phyloP scores from a whole-genome alignment of 2,329 filamentous ascomycete species.

The Coniochaeta hoffmannii region DNA sequence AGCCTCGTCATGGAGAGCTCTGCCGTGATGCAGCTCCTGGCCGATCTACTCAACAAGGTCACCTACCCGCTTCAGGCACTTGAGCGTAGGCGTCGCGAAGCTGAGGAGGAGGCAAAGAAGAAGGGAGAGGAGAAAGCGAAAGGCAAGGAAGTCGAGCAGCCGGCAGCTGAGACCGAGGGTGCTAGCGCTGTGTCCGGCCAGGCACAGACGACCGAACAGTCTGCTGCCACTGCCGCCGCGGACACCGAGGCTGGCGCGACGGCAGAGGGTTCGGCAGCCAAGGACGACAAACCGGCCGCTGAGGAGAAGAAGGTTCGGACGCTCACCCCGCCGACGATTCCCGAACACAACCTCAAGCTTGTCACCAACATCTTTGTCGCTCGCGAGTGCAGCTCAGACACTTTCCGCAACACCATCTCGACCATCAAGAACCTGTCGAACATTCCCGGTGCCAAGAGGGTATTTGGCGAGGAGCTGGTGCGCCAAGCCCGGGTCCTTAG shows the following conservation, averaged over 20 bases:
- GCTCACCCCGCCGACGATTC: slow-evolving; percentile 75
- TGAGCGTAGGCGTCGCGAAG: slow-evolving; percentile 75
- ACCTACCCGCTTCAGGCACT: slow-evolving; percentile 78
- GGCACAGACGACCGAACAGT: neutral
- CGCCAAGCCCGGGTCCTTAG: slow-evolving; percentile 79
- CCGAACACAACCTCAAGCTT: slow-evolving; percentile 79
- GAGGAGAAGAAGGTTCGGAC: slow-evolving; percentile 45
- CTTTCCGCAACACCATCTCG: slow-evolving; percentile 93
- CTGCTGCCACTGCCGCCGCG: slow-evolving; percentile 7
- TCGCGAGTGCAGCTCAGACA: slow-evolving; percentile 93
- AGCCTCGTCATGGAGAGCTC: slow-evolving; percentile 95
- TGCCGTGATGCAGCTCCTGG: slow-evolving; percentile 91
- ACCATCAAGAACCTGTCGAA: slow-evolving; percentile 98
- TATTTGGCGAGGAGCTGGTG: slow-evolving; percentile 91
- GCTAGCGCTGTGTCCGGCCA: neutral
- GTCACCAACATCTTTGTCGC: slow-evolving; percentile 97
- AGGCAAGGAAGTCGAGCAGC: slow-evolving; percentile 26
- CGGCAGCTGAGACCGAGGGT: slow-evolving; percentile 8
- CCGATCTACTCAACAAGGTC: slow-evolving; percentile 77
- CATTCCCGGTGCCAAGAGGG: slow-evolving; percentile 80
- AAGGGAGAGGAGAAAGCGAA: slow-evolving; percentile 39
- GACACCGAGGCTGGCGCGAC: slow-evolving; percentile 18
- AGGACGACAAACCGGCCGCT: slow-evolving; percentile 29
- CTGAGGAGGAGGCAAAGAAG: slow-evolving; percentile 45
- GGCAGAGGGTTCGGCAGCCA: slow-evolving; percentile 23